Conservation (phyloP, 1,139 yeast genomes). For the Debaryomycetaceae sp. region DNA sequence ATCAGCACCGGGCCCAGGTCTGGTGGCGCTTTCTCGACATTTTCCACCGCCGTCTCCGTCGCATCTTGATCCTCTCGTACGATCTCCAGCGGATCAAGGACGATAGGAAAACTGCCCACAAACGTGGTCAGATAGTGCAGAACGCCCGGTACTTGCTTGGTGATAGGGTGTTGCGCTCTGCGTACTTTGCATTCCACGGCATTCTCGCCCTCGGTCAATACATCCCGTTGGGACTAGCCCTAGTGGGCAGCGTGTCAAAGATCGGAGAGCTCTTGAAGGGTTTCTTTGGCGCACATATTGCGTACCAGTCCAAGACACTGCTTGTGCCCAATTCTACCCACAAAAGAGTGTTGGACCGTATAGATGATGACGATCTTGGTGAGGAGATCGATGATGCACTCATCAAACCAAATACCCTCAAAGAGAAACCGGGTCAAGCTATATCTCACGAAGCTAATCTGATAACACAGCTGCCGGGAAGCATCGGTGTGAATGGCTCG, state of each 20-base stretch:
- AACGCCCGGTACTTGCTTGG: slow-evolving; percentile 24
- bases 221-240: slow-evolving; percentile 59
- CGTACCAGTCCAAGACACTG: slow-evolving; percentile 5
- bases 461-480: slow-evolving; percentile 2
- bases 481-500: too few relatives aligned
- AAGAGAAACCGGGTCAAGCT: slow-evolving; percentile 1
- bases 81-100: slow-evolving; percentile 12
- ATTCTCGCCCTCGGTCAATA: slow-evolving; percentile 72
- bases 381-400: slow-evolving; percentile 18
- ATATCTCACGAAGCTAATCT: not conserved
- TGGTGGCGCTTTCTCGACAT: slow-evolving; percentile 73
- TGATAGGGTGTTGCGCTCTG: slow-evolving; percentile 31
- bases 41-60: slow-evolving; percentile 46
- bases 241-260: slow-evolving; percentile 48
- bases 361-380: slow-evolving; percentile 4
- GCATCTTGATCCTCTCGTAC: slow-evolving; percentile 17
- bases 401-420: slow-evolving; percentile 4
- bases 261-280: slow-evolving; percentile 24
- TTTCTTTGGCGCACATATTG: slow-evolving; percentile 10
- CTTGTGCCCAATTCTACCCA: not conserved
- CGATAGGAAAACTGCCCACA: slow-evolving; percentile 5
- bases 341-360: slow-evolving; percentile 4
- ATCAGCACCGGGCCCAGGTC: slow-evolving; percentile 61
- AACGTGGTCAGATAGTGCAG: slow-evolving; percentile 9
- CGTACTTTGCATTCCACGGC: slow-evolving; percentile 55